These are phyloP conservation scores for Saccharomyces uvarum DNA, from an alignment of 1,139 yeast species.

Conservation along the genomic window DNA sequence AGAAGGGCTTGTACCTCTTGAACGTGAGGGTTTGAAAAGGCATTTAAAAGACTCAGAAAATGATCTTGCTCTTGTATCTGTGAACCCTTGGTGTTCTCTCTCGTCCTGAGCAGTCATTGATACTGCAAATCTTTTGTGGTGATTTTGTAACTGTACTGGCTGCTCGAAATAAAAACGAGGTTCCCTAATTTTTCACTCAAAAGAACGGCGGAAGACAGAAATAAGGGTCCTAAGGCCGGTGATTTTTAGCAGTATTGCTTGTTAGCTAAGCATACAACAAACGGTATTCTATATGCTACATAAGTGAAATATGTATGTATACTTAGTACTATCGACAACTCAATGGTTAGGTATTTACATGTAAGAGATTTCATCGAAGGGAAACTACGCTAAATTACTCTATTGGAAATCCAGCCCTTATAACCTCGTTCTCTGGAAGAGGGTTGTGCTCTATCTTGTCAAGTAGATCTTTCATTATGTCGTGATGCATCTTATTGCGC, in stretches of 20 bases:
- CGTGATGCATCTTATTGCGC: conserved; percentile 21
- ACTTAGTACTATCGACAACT: neutral
- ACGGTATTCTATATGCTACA: neutral
- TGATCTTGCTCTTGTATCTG: conserved; percentile 4
- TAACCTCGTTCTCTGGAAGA: conserved; percentile 22
- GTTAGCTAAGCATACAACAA: neutral
- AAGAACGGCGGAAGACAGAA: neutral
- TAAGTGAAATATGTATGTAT: neutral
- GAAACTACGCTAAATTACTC: neutral
- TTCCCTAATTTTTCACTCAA: neutral
- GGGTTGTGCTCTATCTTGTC: conserved; percentile 18
- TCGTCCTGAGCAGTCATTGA: neutral
- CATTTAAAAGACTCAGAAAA: conserved; percentile 12
- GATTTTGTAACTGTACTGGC: neutral
- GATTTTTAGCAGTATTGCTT: neutral
- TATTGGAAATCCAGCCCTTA: conserved; percentile 9
- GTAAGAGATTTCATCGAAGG: neutral
- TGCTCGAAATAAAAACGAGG: neutral
- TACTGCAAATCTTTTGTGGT: neutral
- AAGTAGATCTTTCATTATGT: conserved; percentile 26
- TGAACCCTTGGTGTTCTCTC: neutral
- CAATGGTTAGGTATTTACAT: neutral
- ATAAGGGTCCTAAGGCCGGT: neutral
- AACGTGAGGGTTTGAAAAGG: conserved; percentile 8
- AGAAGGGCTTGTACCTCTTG: neutral